These are phyloP conservation scores for Fusarium sp. DNA, from an alignment of 2,329 filamentous ascomycete genomes.

Conservation along the genomic window DNA sequence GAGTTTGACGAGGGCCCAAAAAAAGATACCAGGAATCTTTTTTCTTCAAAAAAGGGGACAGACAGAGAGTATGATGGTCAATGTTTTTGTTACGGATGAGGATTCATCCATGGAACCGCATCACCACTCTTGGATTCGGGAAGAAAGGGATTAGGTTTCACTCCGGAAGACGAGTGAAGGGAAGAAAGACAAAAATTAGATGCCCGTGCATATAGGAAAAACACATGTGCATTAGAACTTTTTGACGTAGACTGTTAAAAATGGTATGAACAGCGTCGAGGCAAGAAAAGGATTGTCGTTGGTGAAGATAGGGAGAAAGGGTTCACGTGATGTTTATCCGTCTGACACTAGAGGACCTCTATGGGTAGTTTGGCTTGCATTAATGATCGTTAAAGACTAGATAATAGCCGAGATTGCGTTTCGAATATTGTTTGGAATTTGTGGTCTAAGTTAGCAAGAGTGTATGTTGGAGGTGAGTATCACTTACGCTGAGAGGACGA, in stretches of 20 bases:
- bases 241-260: not conserved
- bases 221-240: conserved; percentile 12
- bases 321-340: not conserved
- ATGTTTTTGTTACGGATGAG: conserved; percentile 19
- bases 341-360: conserved; percentile 18
- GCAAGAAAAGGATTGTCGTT: not conserved
- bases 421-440: not conserved
- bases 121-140: conserved; percentile 27
- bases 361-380: not conserved
- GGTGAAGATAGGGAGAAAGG: not conserved
- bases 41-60: conserved; percentile 18
- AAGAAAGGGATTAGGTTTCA: conserved; percentile 13
- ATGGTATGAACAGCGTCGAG: not conserved
- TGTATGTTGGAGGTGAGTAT: not conserved
- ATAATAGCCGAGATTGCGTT: not conserved
- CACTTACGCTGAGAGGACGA: not conserved
- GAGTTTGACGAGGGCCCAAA: not conserved
- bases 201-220: conserved; percentile 15
- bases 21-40: not conserved
- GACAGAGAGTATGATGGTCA: conserved; percentile 3
- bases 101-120: conserved; percentile 24
- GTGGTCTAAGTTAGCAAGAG: not conserved
- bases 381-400: not conserved
- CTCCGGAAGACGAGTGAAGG: conserved; percentile 7
- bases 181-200: conserved; percentile 28